Evolutionary conservation across 768 basidiomycete species (phyloP).

Genomic region (Leucosporidium creatinivorum): DNA sequence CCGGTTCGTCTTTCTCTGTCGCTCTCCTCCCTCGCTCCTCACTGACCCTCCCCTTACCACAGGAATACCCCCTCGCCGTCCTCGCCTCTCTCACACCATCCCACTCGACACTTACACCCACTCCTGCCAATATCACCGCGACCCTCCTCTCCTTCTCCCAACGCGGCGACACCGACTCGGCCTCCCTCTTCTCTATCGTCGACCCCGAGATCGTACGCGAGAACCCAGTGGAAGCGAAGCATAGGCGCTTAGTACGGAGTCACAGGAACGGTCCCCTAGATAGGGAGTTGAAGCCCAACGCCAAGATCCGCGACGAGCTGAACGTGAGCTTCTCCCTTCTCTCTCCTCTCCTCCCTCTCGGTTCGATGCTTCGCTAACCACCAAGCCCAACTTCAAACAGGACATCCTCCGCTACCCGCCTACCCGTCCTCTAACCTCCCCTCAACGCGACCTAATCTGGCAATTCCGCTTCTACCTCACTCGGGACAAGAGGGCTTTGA

Average conservation of each 20-base stretch:
- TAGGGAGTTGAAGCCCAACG: conserved; percentile 91
- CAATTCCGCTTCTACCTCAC: conserved; percentile 97
- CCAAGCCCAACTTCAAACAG: conserved; percentile 44
- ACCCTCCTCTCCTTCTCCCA: conserved; percentile 67
- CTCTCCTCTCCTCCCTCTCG: too few species aligned
- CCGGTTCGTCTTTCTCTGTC: conserved; percentile 49
- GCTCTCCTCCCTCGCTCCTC: too few species aligned
- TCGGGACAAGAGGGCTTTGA: conserved; percentile 83
- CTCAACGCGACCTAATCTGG: conserved; percentile 96
- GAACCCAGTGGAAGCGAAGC: conserved; percentile 96
- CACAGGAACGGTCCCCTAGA: conserved; percentile 93
- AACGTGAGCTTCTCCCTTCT: conserved; percentile 54
- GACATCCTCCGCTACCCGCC: conserved; percentile 86
- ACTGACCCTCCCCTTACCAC: not conserved
- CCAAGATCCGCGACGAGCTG: conserved; percentile 86
- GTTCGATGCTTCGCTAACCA: not conserved
- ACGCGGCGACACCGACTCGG: conserved; percentile 46
- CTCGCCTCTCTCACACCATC: conserved; percentile 31
- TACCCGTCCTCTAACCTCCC: conserved; percentile 71
- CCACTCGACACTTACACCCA: conserved; percentile 33
- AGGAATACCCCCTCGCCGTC: conserved; percentile 35
- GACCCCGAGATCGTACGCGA: conserved; percentile 87
- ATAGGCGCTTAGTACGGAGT: conserved; percentile 84
- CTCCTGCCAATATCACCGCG: conserved; percentile 26
- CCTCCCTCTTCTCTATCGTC: conserved; percentile 70